Evolutionary conservation across 1,284 basidiomycete species (phyloP).

Genomic region (Abortiporus biennis): DNA sequence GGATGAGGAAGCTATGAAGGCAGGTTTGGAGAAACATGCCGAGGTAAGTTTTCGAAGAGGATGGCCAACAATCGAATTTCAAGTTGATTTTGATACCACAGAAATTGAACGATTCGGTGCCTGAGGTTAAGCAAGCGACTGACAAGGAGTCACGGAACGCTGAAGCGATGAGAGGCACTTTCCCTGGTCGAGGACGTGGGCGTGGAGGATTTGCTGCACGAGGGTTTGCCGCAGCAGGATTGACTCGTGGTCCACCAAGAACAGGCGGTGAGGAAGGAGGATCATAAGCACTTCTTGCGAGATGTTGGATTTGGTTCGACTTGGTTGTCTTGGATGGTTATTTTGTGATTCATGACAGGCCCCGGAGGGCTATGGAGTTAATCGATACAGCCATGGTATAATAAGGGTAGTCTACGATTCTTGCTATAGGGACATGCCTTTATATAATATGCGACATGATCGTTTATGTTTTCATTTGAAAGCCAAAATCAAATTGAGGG

Average conservation of each 20-base stretch:
- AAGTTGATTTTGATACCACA: conserved; percentile 21
- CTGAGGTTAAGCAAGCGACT: conserved; percentile 63
- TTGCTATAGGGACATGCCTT: too few species aligned
- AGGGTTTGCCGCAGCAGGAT: conserved; percentile 62
- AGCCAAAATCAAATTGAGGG: too few species aligned
- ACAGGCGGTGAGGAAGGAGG: conserved; percentile 24
- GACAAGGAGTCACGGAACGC: conserved; percentile 52
- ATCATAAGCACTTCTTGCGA: too few species aligned
- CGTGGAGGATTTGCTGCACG: conserved; percentile 56
- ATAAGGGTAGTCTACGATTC: too few species aligned
- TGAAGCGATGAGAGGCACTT: conserved; percentile 31
- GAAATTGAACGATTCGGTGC: conserved; percentile 61
- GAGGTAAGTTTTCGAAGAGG: conserved; percentile 44
- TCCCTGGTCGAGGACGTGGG: conserved; percentile 45
- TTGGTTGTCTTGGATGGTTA: too few species aligned
- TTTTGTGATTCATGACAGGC: too few species aligned
- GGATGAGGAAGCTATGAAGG: conserved; percentile 77
- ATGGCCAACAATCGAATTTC: not conserved
- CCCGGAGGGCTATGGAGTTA: too few species aligned
- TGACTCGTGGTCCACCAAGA: conserved; percentile 36
- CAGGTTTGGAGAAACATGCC: conserved; percentile 63
- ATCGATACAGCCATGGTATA: too few species aligned
- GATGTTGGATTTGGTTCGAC: too few species aligned
- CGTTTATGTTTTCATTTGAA: too few species aligned
- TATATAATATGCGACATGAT: too few species aligned